Base-by-base conservation (phyloP, 345 rosid genomes). In the Gossypium rotundifolium region DNA sequence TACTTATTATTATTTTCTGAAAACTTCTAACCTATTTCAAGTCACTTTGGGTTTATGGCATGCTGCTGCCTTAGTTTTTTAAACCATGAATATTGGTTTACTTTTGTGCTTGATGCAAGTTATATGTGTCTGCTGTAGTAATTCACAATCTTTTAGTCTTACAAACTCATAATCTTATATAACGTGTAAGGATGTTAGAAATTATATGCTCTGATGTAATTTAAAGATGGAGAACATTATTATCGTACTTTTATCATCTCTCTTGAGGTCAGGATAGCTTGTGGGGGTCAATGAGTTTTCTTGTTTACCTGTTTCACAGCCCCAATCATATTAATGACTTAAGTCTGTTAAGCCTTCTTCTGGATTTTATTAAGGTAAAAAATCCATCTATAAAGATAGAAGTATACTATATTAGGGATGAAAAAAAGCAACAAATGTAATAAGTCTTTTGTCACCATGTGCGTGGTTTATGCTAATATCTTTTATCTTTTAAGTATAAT, bases 1-100 rank as follows among this genome's bases (percentile, higher is more conserved):
- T 63, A 55, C 66, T 75, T 62, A 12, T 53, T 62, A 8, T 79
- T 80, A 11, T 66, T 66, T 11, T 22, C 44, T 9, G 40, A 33
- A 33, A 33, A 33, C 40, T 33, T 33, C 40, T 42, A 20, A 27
- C 38, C 11, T 38, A 18, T 54, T 40, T 22, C 1, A n/a, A 40
- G 52, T 33, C n/a, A 5, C 46, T 54, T 59, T 9, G n/a, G 58
- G 55, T 33, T 17, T 70, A 16, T 9, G 6, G 14, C 23, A 27
- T 25, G 38, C 57, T 14, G 25, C 45, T 14, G 25, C n/a, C 61
- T 29, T 44, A 18, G 11, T 13, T 17, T 70, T 27, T 9, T 54
- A 10, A 52, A 9, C 48, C 27, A n/a, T 27, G 61, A 17, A 27
- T 27, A 29, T 70, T 29, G 9, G 25, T 17, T 52, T 52, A n/a